phyloP scores from a whole-genome alignment of 2,329 filamentous ascomycete species.

The Colletotrichum liriopes region DNA sequence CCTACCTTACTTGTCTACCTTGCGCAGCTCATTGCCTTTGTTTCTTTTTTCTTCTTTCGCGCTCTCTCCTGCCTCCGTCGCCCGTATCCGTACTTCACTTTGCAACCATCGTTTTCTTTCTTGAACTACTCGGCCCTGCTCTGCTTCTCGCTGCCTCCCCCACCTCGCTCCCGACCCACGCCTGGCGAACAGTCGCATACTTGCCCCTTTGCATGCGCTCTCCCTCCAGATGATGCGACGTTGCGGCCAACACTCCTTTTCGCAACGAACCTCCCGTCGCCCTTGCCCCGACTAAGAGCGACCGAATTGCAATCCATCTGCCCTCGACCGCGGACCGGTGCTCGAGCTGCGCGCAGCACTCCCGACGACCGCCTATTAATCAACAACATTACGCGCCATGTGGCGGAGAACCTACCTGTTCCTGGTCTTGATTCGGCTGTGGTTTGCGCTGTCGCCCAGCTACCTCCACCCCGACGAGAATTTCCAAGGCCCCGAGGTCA shows the following conservation, averaged over 20 bases:
- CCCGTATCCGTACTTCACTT: constrained; percentile 11
- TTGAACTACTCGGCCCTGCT: constrained; percentile 8
- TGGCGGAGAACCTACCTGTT: constrained; percentile 92
- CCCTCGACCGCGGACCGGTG: constrained; percentile 43
- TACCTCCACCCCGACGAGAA: constrained; percentile 99
- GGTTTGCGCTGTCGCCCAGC: constrained; percentile 94
- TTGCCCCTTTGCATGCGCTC: constrained; percentile 30
- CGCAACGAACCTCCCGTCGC: constrained; percentile 19
- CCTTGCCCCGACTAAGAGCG: constrained; percentile 21
- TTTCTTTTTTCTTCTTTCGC: constrained; percentile 20
- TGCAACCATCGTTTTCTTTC: constrained; percentile 11
- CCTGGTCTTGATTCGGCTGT: constrained; percentile 88
- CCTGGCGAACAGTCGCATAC: constrained; percentile 21
- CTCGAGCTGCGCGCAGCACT: constrained; percentile 44
- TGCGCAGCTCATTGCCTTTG: constrained; percentile 15
- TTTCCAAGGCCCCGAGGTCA: constrained; percentile 97
- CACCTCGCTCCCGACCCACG: not conserved
- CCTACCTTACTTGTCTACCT: constrained; percentile 12
- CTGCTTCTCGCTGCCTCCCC: constrained; percentile 7
- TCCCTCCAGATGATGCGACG: constrained; percentile 40
- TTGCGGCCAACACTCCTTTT: constrained; percentile 30
- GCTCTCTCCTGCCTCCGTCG: constrained; percentile 5
- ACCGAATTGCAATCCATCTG: constrained; percentile 2
- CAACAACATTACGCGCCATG: constrained; percentile 68
- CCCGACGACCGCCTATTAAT: constrained; percentile 33